Evolutionary conservation across 2,329 filamentous ascomycete species (phyloP).

Genomic region (Penicillium nordicum): DNA sequence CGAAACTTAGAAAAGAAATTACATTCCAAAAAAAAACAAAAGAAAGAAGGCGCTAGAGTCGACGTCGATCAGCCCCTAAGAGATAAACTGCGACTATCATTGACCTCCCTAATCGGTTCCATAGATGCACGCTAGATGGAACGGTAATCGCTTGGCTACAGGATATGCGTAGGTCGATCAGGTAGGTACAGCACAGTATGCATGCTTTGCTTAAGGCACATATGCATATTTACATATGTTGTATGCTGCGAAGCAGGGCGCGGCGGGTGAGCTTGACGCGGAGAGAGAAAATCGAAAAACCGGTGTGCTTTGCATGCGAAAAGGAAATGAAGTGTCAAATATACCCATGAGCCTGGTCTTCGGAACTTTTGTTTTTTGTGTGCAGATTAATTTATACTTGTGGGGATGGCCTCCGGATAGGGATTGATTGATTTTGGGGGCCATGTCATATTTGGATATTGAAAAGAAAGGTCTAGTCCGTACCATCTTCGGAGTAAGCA

Average conservation of each 20-base stretch:
- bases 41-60: not conserved
- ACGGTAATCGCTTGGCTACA: not conserved
- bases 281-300: not conserved
- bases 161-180: not conserved
- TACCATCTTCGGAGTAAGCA: too few species aligned
- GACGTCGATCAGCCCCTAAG: not conserved
- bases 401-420: not conserved
- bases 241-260: not conserved
- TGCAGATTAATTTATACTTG: not conserved
- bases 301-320: not conserved
- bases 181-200: not conserved
- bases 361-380: not conserved
- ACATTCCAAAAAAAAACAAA: too few species aligned
- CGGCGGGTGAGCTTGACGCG: not conserved
- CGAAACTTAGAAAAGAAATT: not conserved
- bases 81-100: not conserved
- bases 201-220: not conserved
- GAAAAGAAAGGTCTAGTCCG: not conserved
- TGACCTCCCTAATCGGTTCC: not conserved
- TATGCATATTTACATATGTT: not conserved
- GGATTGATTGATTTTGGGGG: not conserved
- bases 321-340: not conserved
- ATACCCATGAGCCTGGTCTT: not conserved
- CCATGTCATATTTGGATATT: not conserved
- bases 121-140: conserved; percentile 1